Evolutionary conservation across 1,284 basidiomycete species (phyloP).

Genomic region (Malassezia vespertilionis): DNA sequence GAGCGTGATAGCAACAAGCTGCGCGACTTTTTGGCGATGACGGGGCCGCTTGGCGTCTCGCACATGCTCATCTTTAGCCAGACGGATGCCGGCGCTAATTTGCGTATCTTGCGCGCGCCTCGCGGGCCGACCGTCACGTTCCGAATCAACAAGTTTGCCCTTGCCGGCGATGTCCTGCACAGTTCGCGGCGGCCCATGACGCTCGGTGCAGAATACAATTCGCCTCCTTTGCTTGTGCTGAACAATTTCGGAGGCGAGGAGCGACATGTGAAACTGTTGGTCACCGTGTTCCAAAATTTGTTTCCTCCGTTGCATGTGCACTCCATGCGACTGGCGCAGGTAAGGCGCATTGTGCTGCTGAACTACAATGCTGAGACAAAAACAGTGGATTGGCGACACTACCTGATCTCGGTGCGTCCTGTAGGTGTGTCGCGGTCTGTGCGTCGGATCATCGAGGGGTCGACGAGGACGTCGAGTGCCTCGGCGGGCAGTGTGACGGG

Average conservation of each 20-base stretch:
- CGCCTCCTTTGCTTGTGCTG: constrained; percentile 63
- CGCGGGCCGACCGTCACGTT: constrained; percentile 90
- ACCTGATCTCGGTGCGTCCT: constrained; percentile 84
- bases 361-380: constrained; percentile 77
- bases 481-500: constrained; percentile 15
- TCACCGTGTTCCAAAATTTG: constrained; percentile 77
- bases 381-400: constrained; percentile 88
- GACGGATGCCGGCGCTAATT: constrained; percentile 56
- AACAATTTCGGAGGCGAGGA: constrained; percentile 60
- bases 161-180: constrained; percentile 69
- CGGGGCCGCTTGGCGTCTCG: constrained; percentile 78
- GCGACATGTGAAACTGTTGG: constrained; percentile 55
- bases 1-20: constrained; percentile 85
- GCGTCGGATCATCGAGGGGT: constrained; percentile 72
- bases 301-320: constrained; percentile 76
- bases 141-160: constrained; percentile 77
- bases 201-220: constrained; percentile 67
- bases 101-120: constrained; percentile 79
- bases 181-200: constrained; percentile 61
- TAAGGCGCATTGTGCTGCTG: constrained; percentile 73
- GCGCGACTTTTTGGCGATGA: constrained; percentile 86
- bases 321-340: constrained; percentile 40
- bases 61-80: constrained; percentile 73
- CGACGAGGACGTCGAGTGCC: constrained; percentile 38
- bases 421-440: constrained; percentile 86